Base-by-base conservation (phyloP, 345 rosid genomes). In the Populus nigra region DNA sequence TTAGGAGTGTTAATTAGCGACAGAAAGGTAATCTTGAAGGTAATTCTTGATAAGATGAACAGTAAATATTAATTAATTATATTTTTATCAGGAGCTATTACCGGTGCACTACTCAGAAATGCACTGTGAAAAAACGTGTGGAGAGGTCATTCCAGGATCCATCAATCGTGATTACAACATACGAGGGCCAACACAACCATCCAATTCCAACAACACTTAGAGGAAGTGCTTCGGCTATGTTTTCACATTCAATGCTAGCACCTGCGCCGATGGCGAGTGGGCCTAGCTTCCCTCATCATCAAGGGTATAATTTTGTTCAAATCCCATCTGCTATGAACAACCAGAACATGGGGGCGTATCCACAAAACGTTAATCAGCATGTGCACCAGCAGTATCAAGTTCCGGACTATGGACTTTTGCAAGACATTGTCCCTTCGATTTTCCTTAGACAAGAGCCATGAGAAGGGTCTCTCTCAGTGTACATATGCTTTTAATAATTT, bases 351-450 rank as follows among this genome's bases (percentile, higher is more conserved):
- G 79, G 80, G 4, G 78, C 76, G 68, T 79, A 81, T 50, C 84
- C 81, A 38, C 88, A 84, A 41, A 84, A 69, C 71, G 43, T 78
- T 38, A 84, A 77, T 72, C 87, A 74, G 4, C 67, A 65, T 29
- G 66, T 35, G 18, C 79, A 77, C 33, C 89, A 83, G 35, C 81
- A 78, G 50, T 88, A 79, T 2, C 91, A 86, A 31, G 87, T 87
- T 41, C 82, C 87, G 55, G 95, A 94, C 70, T 88, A 88, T 76
- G 97, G 94, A 69, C 92, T 92, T 68, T 75, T 94, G 79, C 94
- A 89, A 77, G 98, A 94, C 82, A 85, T 94, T 1, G 84, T 91
- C 70, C 98, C 98, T 72, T 84, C 96, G 22, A 81, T 87, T 82
- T 87, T 90, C 79, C 74, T 87, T 75, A 90, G 91, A 76, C 91